phyloP scores from a whole-genome alignment of 2,329 filamentous ascomycete species.

The Colletotrichum camelliae region DNA sequence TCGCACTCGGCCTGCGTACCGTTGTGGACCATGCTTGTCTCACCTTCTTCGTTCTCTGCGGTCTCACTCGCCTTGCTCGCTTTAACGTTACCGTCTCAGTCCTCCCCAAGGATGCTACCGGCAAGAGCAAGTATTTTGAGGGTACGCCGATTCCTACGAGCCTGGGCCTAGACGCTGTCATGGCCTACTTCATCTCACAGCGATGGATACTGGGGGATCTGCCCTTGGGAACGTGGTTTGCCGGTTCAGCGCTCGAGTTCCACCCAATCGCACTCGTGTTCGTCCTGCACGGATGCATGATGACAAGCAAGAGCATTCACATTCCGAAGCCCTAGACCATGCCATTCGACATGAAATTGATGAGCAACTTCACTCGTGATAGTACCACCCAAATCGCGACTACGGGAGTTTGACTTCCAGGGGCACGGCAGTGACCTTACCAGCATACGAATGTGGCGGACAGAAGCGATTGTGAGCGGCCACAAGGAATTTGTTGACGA shows the following conservation, averaged over 20 bases:
- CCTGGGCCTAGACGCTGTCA: conserved; percentile 78
- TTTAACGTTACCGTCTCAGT: conserved; percentile 96
- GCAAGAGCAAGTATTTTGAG: conserved; percentile 96
- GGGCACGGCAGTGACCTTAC: neutral
- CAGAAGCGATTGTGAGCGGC: neutral
- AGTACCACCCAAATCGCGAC: neutral
- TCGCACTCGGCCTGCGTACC: conserved; percentile 87
- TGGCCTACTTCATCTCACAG: conserved; percentile 87
- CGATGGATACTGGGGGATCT: conserved; percentile 80
- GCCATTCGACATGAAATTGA: neutral
- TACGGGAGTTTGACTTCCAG: neutral
- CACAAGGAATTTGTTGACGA: neutral
- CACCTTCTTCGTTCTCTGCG: conserved; percentile 91
- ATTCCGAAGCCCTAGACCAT: conserved; percentile 79
- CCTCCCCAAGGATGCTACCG: conserved; percentile 88
- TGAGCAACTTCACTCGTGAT: neutral
- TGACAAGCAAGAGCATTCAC: conserved; percentile 94
- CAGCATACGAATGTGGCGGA: neutral
- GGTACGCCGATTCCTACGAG: conserved; percentile 95
- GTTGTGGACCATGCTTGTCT: conserved; percentile 80
- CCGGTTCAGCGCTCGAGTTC: conserved; percentile 76
- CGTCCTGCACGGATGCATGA: conserved; percentile 86
- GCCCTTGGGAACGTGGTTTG: conserved; percentile 74
- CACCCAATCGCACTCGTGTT: conserved; percentile 86
- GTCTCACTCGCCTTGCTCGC: conserved; percentile 88